Conservation (phyloP, 2,329 filamentous ascomycete species). For the Tolypocladium ophioglossoides region DNA sequence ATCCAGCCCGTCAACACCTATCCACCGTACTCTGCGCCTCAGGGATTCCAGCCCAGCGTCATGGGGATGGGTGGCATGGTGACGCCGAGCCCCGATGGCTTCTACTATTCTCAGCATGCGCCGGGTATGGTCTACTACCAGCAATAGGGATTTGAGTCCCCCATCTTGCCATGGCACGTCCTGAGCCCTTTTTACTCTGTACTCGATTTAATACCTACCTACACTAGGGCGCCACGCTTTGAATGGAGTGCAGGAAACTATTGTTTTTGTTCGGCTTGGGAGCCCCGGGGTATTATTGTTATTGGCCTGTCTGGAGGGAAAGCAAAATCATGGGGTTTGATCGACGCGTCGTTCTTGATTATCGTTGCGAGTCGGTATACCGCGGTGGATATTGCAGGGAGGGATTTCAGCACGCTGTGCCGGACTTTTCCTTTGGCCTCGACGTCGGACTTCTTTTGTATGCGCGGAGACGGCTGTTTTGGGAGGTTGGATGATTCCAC, state of each 20-base stretch:
- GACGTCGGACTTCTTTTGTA: background rate
- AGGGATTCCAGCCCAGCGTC: constrained; percentile 44
- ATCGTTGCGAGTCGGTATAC: background rate
- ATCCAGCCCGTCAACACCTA: constrained; percentile 44
- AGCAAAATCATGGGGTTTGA: background rate
- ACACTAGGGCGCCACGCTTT: background rate
- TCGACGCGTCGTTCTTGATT: background rate
- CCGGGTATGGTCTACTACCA: constrained; percentile 51
- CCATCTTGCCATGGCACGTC: constrained; percentile 10
- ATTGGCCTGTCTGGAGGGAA: background rate
- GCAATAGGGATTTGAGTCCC: constrained; percentile 33
- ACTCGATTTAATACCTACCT: constrained; percentile 21
- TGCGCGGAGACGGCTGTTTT: background rate
- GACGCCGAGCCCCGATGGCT: constrained; percentile 55
- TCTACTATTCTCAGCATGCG: constrained; percentile 55
- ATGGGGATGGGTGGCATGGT: constrained; percentile 74
- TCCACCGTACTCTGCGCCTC: constrained; percentile 35
- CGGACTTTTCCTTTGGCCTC: background rate
- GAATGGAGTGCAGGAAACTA: background rate
- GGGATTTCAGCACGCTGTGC: background rate
- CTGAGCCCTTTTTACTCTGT: constrained; percentile 14
- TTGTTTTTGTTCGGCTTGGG: background rate
- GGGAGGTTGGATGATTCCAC: background rate
- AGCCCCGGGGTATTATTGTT: background rate
- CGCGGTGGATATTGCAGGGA: background rate